Conservation (phyloP, 2,329 filamentous ascomycete species). For the Alternaria rosae region DNA sequence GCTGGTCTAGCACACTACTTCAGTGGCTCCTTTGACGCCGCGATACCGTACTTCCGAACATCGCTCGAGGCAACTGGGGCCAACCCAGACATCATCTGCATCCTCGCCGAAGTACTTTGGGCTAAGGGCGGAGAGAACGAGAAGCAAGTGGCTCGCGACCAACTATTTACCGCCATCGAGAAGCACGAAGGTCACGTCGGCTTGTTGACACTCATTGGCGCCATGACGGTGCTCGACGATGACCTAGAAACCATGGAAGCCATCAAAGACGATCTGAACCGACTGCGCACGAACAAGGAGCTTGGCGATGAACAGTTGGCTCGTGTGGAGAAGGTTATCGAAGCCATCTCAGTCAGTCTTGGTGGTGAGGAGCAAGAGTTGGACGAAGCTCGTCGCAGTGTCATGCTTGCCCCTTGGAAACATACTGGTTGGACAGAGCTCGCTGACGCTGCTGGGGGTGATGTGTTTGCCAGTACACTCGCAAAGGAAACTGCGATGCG, state of each 20-base stretch:
- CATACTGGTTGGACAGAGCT: constrained; percentile 83
- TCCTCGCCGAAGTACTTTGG: constrained; percentile 92
- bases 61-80: constrained; percentile 78
- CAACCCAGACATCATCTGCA: constrained; percentile 83
- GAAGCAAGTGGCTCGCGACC: constrained; percentile 76
- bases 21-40: constrained; percentile 67
- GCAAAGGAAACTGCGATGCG: constrained; percentile 79
- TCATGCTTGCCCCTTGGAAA: constrained; percentile 82
- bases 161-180: constrained; percentile 82
- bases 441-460: constrained; percentile 60
- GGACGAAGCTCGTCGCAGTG: constrained; percentile 73
- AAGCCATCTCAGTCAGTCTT: constrained; percentile 72
- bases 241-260: constrained; percentile 82
- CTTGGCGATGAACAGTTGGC: constrained; percentile 70
- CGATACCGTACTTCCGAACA: constrained; percentile 79
- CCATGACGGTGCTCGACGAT: constrained; percentile 81
- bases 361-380: constrained; percentile 58
- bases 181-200: constrained; percentile 76
- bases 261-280: constrained; percentile 78
- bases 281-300: constrained; percentile 71
- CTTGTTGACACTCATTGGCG: constrained; percentile 80
- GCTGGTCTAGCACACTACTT: constrained; percentile 85
- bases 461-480: constrained; percentile 72
- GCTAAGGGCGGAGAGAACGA: constrained; percentile 80
- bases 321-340: constrained; percentile 75